A percentile compares a stretch with the other conserved stretches of the same genome.
phyloP scores from a whole-genome alignment of 2,329 filamentous ascomycete genomes.

The Aspergillus fumigatus region DNA sequence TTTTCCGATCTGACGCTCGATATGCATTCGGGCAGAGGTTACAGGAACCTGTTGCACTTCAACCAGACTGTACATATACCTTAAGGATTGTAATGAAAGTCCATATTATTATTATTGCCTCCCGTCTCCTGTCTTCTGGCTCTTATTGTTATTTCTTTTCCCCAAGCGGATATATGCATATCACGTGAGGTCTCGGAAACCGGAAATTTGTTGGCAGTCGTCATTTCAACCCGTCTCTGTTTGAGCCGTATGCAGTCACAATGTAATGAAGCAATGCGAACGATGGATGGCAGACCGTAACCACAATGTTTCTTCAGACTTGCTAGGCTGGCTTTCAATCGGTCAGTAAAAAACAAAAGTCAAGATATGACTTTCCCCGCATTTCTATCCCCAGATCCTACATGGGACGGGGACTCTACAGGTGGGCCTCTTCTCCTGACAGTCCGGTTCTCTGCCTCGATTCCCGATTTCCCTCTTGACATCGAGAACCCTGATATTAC shows the following conservation, averaged over 20 bases:
- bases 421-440: slow-evolving; percentile 61
- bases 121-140: neutral
- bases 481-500: slow-evolving; percentile 64
- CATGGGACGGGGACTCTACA: slow-evolving; percentile 4
- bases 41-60: neutral
- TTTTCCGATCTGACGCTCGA: neutral
- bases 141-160: neutral
- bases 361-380: slow-evolving; percentile 16
- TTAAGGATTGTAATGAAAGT: neutral
- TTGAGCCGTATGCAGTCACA: neutral
- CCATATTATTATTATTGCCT: neutral
- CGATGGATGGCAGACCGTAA: neutral
- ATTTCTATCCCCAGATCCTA: slow-evolving; percentile 11
- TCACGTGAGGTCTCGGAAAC: neutral
- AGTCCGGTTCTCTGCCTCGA: slow-evolving; percentile 82
- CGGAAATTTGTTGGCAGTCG: neutral
- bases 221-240: neutral
- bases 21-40: neutral
- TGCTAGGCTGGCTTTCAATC: neutral
- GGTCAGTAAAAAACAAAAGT: neutral
- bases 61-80: neutral
- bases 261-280: neutral
- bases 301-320: neutral
- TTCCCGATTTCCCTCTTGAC: slow-evolving; percentile 77
- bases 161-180: neutral